Evolutionary conservation across 1,139 yeast species (phyloP).

Genomic region (Kodamaea arcana): DNA sequence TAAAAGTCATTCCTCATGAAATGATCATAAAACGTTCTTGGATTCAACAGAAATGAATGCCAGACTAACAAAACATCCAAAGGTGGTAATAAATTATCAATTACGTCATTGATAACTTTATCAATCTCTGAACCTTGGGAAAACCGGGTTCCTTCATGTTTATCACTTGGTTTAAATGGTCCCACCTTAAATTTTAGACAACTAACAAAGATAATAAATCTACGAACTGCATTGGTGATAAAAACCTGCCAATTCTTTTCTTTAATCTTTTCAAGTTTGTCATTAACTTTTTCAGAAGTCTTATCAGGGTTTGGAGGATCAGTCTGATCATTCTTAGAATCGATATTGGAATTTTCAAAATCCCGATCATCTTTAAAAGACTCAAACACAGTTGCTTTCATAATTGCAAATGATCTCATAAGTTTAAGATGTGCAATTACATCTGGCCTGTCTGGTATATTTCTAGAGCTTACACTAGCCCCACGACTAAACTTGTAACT

Average conservation of each 20-base stretch:
- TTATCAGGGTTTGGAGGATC: too few relatives aligned
- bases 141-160: background rate
- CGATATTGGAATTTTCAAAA: too few relatives aligned
- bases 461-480: background rate
- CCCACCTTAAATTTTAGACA: slow-evolving; percentile 1
- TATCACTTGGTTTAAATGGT: background rate
- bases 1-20: slow-evolving; percentile 19
- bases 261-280: slow-evolving; percentile 1
- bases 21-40: slow-evolving; percentile 23
- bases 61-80: slow-evolving; percentile 35
- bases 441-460: slow-evolving; percentile 6
- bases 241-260: slow-evolving; percentile 7
- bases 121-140: background rate
- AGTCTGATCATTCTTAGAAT: too few relatives aligned
- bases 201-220: slow-evolving; percentile 6
- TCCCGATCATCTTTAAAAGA: slow-evolving; percentile 1
- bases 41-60: slow-evolving; percentile 29
- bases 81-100: slow-evolving; percentile 20
- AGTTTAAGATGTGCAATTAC: slow-evolving; percentile 29
- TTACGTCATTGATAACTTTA: slow-evolving; percentile 1
- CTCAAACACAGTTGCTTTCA: slow-evolving; percentile 14
- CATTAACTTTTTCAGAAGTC: too few relatives aligned
- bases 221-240: slow-evolving; percentile 7
- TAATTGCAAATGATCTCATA: slow-evolving; percentile 22
- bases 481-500: slow-evolving; percentile 1